Conservation (phyloP, 2,329 filamentous ascomycete genomes). For the Pseudogymnoascus sp. region DNA sequence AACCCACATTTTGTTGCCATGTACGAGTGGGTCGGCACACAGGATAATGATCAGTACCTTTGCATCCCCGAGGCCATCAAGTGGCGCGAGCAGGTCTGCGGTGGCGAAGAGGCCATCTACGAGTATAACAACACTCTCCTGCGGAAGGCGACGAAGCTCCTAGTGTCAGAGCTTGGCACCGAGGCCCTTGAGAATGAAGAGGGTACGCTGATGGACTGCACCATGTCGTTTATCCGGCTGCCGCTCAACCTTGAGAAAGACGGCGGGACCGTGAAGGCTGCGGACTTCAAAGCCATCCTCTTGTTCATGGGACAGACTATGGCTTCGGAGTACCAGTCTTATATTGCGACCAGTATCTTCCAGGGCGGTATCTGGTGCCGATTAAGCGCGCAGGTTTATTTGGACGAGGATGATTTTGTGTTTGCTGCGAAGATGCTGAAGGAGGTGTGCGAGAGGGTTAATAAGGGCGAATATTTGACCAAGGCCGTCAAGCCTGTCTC, state of each 20-base stretch:
- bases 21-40: constrained; percentile 72
- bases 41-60: constrained; percentile 64
- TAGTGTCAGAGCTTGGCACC: constrained; percentile 60
- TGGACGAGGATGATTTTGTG: constrained; percentile 73
- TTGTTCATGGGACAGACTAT: constrained; percentile 50
- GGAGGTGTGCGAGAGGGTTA: constrained; percentile 45
- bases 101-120: constrained; percentile 65
- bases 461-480: constrained; percentile 29
- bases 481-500: not conserved
- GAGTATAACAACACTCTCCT: constrained; percentile 57
- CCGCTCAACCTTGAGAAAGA: constrained; percentile 26
- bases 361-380: constrained; percentile 59
- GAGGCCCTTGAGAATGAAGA: constrained; percentile 58
- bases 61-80: constrained; percentile 63
- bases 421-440: constrained; percentile 45
- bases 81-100: constrained; percentile 61
- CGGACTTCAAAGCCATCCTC: constrained; percentile 26
- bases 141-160: constrained; percentile 50
- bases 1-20: constrained; percentile 56
- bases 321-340: constrained; percentile 59
- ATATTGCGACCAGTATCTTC: constrained; percentile 58
- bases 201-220: not conserved
- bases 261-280: constrained; percentile 35
- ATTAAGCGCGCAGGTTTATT: constrained; percentile 73
- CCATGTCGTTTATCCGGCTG: not conserved